A percentile compares a stretch with the other conserved stretches of the same genome.
Conservation (phyloP, 495 filamentous ascomycete species). For the Talaromyces wortmannii region DNA sequence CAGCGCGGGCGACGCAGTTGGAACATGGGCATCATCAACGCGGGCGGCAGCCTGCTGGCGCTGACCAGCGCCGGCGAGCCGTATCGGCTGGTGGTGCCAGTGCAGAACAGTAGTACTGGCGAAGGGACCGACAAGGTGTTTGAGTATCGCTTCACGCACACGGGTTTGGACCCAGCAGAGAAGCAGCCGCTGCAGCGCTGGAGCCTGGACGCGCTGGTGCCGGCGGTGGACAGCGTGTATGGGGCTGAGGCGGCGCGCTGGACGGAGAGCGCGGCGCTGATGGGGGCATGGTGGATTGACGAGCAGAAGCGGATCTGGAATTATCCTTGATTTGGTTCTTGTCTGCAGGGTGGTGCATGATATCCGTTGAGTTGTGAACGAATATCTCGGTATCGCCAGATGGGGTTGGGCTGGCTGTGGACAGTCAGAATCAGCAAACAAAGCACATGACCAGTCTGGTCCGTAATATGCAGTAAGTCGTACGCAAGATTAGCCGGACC, state of each 20-base stretch:
- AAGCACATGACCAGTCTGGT: too few relatives aligned
- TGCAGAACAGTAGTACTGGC: constrained; percentile 14
- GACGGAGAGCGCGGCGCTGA: constrained; percentile 29
- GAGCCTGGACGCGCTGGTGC: constrained; percentile 14
- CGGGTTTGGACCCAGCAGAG: constrained; percentile 29
- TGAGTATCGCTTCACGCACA: constrained; percentile 32
- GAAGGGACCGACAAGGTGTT: constrained; percentile 4
- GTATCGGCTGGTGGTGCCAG: constrained; percentile 33
- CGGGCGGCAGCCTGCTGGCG: constrained; percentile 31
- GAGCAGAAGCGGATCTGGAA: constrained; percentile 36
- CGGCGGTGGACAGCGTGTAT: constrained; percentile 17
- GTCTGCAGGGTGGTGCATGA: too few relatives aligned
- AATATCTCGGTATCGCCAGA: too few relatives aligned
- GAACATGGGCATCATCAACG: constrained; percentile 41
- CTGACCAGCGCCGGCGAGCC: constrained; percentile 24
- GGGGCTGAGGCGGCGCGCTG: constrained; percentile 27
- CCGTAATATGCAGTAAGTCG: too few relatives aligned
- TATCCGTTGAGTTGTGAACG: too few relatives aligned
- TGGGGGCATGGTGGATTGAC: constrained; percentile 30
- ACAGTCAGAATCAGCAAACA: too few relatives aligned
- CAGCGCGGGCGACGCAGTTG: constrained; percentile 13
- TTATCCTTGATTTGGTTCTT: constrained; percentile 10
- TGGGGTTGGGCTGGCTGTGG: too few relatives aligned
- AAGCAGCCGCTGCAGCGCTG: constrained; percentile 19
- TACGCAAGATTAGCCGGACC: too few relatives aligned